A percentile compares a stretch with the other conserved stretches of the same genome.
phyloP scores from a whole-genome alignment of 129 eudicot species.

The Escallonia rubra region DNA sequence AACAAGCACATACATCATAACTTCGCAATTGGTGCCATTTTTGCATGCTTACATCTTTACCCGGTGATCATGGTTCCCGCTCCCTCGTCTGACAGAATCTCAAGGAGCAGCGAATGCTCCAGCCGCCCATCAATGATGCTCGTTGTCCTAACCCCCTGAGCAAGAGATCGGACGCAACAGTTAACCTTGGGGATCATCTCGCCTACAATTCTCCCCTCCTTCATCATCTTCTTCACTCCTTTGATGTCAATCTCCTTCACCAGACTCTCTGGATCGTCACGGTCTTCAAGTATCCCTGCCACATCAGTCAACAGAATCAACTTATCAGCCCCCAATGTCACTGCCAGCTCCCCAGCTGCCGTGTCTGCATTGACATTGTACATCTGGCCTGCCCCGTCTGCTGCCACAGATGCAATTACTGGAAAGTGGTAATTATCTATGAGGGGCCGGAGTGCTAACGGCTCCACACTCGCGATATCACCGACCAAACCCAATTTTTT shows the following conservation, averaged over 20 bases:
- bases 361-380: constrained; percentile 92
- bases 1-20: not conserved
- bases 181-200: constrained; percentile 96
- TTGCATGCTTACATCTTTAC: constrained; percentile 18
- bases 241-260: constrained; percentile 68
- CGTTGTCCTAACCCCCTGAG: constrained; percentile 74
- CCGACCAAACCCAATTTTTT: constrained; percentile 85
- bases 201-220: constrained; percentile 76
- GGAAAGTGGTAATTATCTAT: constrained; percentile 61
- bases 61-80: constrained; percentile 96
- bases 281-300: constrained; percentile 68
- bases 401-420: constrained; percentile 94
- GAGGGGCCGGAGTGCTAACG: constrained; percentile 57
- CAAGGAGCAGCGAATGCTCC: constrained; percentile 76
- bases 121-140: constrained; percentile 91
- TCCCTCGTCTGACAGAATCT: constrained; percentile 83
- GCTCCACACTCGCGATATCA: constrained; percentile 66
- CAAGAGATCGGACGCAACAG: constrained; percentile 71
- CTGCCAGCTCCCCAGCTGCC: constrained; percentile 90
- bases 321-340: constrained; percentile 88
- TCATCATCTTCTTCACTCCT: constrained; percentile 72
- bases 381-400: constrained; percentile 63
- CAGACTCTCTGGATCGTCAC: constrained; percentile 57
- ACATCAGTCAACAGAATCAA: constrained; percentile 81
- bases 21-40: not conserved